Conservation (phyloP, 768 basidiomycete species). For the Tulasnella calospora region DNA sequence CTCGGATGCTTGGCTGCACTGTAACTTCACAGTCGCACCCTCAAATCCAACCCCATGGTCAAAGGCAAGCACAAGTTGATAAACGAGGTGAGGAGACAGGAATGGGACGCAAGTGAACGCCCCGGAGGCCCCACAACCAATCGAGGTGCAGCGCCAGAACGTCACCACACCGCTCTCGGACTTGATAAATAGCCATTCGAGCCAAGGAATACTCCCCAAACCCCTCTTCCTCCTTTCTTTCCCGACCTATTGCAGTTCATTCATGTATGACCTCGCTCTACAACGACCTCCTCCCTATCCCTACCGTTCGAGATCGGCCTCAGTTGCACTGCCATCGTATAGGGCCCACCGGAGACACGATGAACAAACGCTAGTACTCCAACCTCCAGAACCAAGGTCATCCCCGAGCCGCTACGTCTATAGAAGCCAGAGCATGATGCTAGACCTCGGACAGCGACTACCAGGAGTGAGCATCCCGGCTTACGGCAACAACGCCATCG, state of each 20-base stretch:
- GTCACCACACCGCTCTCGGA: background rate
- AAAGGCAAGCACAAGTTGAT: background rate
- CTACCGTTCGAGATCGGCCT: background rate
- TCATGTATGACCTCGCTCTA: background rate
- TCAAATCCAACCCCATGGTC: background rate
- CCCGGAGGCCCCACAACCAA: background rate
- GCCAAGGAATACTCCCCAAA: background rate
- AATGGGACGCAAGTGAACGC: background rate
- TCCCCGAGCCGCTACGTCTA: background rate
- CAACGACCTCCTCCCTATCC: background rate
- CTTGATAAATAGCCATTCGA: background rate
- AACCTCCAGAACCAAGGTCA: background rate
- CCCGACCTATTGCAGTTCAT: background rate
- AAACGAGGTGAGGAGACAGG: background rate
- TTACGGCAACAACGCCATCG: conserved; percentile 13
- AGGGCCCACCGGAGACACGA: background rate
- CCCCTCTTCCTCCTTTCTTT: background rate
- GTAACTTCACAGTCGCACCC: background rate
- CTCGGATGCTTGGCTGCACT: background rate
- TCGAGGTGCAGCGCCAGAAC: background rate
- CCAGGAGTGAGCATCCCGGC: background rate
- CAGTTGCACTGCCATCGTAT: background rate
- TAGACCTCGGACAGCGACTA: background rate
- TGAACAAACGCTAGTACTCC: background rate
- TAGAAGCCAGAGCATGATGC: background rate